These are phyloP conservation scores for Talaromyces islandicus DNA, from an alignment of 2,329 filamentous ascomycete genomes.

Conservation along the genomic window DNA sequence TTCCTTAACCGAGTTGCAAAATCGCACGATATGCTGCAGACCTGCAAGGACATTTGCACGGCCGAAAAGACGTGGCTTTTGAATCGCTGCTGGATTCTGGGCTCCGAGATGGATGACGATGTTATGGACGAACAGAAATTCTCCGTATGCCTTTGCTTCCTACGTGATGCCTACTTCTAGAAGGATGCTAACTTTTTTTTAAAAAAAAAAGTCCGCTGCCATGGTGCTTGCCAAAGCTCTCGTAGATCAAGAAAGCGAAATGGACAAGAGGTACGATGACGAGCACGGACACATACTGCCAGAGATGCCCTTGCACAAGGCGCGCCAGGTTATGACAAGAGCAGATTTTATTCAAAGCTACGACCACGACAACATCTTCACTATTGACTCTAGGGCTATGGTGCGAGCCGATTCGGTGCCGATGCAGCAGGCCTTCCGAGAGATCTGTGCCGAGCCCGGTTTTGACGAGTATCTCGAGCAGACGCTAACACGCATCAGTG, in stretches of 20 bases:
- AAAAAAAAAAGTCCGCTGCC: constrained; percentile 67
- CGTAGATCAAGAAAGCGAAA: constrained; percentile 70
- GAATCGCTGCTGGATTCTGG: constrained; percentile 73
- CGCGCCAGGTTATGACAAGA: constrained; percentile 89
- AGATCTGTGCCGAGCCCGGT: constrained; percentile 69
- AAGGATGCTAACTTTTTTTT: neutral
- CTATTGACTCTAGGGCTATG: constrained; percentile 78
- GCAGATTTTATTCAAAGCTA: constrained; percentile 90
- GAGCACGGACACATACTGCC: constrained; percentile 70
- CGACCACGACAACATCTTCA: constrained; percentile 92
- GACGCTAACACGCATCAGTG: constrained; percentile 78
- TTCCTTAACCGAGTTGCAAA: constrained; percentile 91
- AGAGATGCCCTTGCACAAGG: constrained; percentile 71
- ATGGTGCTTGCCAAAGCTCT: constrained; percentile 90
- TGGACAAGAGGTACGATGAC: constrained; percentile 57
- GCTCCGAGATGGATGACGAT: constrained; percentile 81
- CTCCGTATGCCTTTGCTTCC: constrained; percentile 55
- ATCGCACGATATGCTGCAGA: constrained; percentile 68
- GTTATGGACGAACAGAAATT: constrained; percentile 98
- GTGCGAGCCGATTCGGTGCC: constrained; percentile 92
- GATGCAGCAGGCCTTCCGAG: constrained; percentile 87
- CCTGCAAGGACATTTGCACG: constrained; percentile 66
- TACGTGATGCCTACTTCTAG: neutral
- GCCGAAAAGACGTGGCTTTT: constrained; percentile 73
- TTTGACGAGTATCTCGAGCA: constrained; percentile 78